A percentile compares a stretch with the other conserved stretches of the same genome.
phyloP scores from a whole-genome alignment of 1,284 basidiomycete genomes.

The Somion occarium region DNA sequence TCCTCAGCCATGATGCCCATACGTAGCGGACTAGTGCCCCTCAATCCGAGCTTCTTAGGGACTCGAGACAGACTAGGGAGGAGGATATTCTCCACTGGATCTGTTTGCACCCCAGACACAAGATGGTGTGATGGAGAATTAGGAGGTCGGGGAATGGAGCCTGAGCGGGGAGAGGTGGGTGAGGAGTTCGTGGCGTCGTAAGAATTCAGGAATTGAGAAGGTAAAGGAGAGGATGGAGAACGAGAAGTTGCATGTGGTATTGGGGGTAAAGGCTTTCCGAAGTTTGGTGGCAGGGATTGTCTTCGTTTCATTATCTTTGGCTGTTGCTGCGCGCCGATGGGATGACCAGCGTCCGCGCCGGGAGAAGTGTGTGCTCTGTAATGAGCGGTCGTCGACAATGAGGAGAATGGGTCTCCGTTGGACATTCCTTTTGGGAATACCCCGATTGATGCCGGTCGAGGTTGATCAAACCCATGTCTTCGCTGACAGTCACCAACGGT shows the following conservation, averaged over 20 bases:
- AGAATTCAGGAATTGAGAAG: no score
- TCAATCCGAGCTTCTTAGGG: background rate
- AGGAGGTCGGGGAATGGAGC: background rate
- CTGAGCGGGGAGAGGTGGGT: background rate
- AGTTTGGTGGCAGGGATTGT: slow-evolving; percentile 10
- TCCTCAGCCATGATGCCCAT: background rate
- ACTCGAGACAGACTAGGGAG: slow-evolving; percentile 19
- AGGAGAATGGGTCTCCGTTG: slow-evolving; percentile 11
- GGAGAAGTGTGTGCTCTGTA: background rate
- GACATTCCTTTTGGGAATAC: slow-evolving; percentile 10
- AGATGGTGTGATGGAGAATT: background rate
- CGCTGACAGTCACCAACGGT: background rate
- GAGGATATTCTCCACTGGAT: slow-evolving; percentile 12
- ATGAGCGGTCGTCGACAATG: slow-evolving; percentile 12
- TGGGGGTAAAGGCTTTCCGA: slow-evolving; percentile 8
- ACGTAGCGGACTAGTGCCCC: background rate
- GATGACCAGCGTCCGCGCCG: background rate
- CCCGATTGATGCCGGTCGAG: slow-evolving; percentile 19
- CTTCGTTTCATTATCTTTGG: slow-evolving; percentile 4
- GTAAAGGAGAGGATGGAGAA: background rate
- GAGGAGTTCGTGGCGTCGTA: background rate
- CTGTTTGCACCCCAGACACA: background rate
- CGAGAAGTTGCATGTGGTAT: background rate
- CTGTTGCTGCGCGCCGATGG: background rate
- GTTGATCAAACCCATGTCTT: slow-evolving; percentile 11